Base-by-base conservation (phyloP, 768 basidiomycete species). In the Lentinus tigrinus region DNA sequence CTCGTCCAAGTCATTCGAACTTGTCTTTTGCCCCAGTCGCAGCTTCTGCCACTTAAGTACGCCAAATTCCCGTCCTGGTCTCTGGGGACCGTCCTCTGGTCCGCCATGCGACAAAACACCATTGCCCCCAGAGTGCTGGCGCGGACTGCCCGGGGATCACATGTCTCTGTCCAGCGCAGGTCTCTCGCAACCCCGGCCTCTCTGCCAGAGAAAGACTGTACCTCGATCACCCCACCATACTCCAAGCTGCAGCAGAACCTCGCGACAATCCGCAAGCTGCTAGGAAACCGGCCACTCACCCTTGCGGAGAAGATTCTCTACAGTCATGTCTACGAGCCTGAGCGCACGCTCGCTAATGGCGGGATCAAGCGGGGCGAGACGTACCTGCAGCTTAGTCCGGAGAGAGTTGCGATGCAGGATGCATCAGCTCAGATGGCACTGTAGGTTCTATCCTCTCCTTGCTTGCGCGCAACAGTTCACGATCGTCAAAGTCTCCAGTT, bases 251-350 rank as follows among this genome's bases (percentile, higher is more conserved):
- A 91, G 34, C 68, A 80, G 64, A 95, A 88, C 48, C 82, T 97
- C 55, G 77, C 82, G 52, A 74, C 74, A 52, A 91, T 93, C 52
- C 85, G 90, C 43, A 70, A 79, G 54, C 73, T 90, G 44, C 80
- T 98, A 55, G 75, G 79, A 64, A 78, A 85, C 63, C 79, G 87
- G 53, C 95, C 95, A 37, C 76, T 99, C 54, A 93, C 95, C 2
- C 80, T 99, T n/a, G 89, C 95, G 21, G 97, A 99, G 75, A 99
- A 99, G 80, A 95, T 98, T 42, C 80, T 99, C 28, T 98, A 97
- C 75, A 88, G 92, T 66, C 97, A 99, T 74, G 77, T 98, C 54
- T 74, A 84, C 61, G 83, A 96, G 64, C 92, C 93, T 4, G 83
- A 88, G 56, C 84, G 85, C 66, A 85, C 78, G 53, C 74, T 95